Evolutionary conservation across 1,139 yeast genomes (phyloP), one percentile per base, ranked within the genome.

Genomic region (Yamadazyma oceani): DNA sequence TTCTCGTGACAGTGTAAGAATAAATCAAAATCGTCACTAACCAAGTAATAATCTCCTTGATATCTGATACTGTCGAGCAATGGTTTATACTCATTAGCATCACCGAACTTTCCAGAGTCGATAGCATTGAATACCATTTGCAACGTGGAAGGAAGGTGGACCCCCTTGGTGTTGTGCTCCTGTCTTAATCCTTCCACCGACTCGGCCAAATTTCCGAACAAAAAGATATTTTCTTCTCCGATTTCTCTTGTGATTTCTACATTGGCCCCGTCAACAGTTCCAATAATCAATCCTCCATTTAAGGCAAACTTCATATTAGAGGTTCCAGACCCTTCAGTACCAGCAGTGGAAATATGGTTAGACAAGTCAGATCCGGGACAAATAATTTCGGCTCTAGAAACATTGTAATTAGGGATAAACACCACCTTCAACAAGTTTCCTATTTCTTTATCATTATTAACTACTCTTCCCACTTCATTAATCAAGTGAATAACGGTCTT

Each of bases 241-340:
- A 87, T 80, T 65, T 90, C 97, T 54, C 96, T 78, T 16, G 96
- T 85, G 58, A 90, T 87, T 66, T 90, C 97, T 39, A 90, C 95
- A 57, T 89, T 90, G 46, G 97, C 97, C 58, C 97, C 97, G 58
- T 90, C 97, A 49, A 90, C 96, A 13, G 97, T 89, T 58, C 97
- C 97, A 52, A 89, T 83, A 50, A 89, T 86, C 49, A 90, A 75
- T 37, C 97, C 97, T 63, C 96, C 97, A 57, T 88, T 89, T 64
- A 89, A 69, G 22, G 89, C 96, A 59, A 89, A 89, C 68, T 89
- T 90, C 97, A 89, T 89, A 69, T 89, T 89, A 34, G 95, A 85
- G 32, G 97, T 89, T 60, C 97, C 97, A 1, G 95, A 85, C 17
- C 96, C 97, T 62, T 89, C 97, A 17, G 97, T 89, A 53, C 97